Conservation (phyloP, 2,329 filamentous ascomycete genomes). For the Fonsecaea nubica region DNA sequence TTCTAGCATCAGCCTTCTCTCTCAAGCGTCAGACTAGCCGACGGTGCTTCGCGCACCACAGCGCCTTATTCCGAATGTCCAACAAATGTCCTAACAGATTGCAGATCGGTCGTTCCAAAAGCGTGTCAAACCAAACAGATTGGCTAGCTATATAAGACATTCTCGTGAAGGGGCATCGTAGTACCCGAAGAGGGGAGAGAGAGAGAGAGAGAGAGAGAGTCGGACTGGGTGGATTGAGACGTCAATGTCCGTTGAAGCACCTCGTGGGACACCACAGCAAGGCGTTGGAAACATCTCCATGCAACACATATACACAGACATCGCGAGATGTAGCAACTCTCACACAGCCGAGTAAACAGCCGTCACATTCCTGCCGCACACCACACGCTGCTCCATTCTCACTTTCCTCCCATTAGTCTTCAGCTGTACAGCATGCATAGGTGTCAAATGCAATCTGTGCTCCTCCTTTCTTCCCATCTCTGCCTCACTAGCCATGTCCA, state of each 20-base stretch:
- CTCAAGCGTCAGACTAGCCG: no score
- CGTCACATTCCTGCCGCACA: constrained; percentile 82
- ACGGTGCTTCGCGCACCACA: no score
- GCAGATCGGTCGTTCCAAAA: neutral
- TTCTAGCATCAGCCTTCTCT: no score
- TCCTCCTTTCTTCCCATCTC: constrained; percentile 69
- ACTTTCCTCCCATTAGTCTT: constrained; percentile 73
- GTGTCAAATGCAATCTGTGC: constrained; percentile 81
- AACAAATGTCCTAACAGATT: neutral
- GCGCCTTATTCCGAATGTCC: no score
- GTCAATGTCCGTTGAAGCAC: neutral
- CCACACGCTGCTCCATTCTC: constrained; percentile 82
- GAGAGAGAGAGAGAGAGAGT: neutral
- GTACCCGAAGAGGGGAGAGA: neutral
- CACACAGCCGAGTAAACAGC: constrained; percentile 76
- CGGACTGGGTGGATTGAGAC: neutral
- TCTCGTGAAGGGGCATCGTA: neutral
- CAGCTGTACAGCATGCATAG: constrained; percentile 66
- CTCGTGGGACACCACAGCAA: neutral
- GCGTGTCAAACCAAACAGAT: neutral
- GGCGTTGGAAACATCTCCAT: neutral
- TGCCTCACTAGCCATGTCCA: constrained; percentile 70
- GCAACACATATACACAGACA: neutral
- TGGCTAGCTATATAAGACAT: neutral
- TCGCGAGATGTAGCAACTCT: neutral